A percentile compares a stretch with the other conserved stretches of the same genome.
These are phyloP conservation scores for Carex littledalei DNA, from an alignment of 176 grass and related monocot species.

Conservation along the genomic window DNA sequence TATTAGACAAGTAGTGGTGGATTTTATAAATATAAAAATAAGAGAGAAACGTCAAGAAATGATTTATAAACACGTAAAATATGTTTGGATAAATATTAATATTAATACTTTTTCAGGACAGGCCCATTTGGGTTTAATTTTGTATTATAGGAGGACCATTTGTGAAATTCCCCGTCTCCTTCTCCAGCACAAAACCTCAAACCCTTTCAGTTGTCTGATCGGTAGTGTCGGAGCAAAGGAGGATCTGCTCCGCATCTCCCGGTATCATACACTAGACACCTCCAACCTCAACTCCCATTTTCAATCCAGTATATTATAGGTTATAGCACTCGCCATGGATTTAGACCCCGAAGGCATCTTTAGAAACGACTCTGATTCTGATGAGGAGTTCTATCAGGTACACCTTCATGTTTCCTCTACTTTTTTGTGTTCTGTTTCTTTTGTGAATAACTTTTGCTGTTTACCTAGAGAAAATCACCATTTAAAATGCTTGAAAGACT, in stretches of 20 bases:
- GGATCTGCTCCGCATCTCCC: background rate
- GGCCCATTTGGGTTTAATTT: background rate
- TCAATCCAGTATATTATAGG: background rate
- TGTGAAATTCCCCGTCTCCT: background rate
- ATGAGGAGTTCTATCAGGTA: conserved; percentile 51
- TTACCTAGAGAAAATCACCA: background rate
- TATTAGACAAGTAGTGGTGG: too few species aligned
- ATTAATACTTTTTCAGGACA: background rate
- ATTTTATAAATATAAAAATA: too few species aligned
- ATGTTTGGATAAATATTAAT: too few species aligned
- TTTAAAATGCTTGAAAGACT: background rate
- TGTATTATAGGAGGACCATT: background rate
- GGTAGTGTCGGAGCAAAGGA: background rate
- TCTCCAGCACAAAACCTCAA: background rate
- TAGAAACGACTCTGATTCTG: conserved; percentile 81
- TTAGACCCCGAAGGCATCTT: conserved; percentile 91
- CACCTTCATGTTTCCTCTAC: background rate
- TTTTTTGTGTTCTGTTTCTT: background rate
- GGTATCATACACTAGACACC: conserved; percentile 17
- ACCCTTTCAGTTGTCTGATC: background rate
- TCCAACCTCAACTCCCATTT: too few species aligned
- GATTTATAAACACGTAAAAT: too few species aligned
- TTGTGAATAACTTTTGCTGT: too few species aligned
- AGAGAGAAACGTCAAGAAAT: too few species aligned
- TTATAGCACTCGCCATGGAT: conserved; percentile 46